Evolutionary conservation across 192 early-diverging fungal species (phyloP).

Genomic region (Coemansia sp.): DNA sequence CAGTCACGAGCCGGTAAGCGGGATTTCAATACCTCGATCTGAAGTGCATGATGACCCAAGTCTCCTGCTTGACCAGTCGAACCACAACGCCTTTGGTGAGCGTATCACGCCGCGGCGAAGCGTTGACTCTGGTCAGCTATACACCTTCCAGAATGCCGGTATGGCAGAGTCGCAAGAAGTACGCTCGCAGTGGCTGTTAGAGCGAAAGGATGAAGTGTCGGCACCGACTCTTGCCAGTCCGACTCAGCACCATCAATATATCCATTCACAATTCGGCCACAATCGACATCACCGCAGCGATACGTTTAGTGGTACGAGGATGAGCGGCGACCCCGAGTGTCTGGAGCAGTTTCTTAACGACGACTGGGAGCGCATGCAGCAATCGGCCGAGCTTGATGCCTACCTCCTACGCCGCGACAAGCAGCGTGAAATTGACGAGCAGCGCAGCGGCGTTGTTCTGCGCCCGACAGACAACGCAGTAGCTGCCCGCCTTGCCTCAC

Average conservation of each 20-base stretch:
- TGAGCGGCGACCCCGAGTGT: conserved; percentile 26
- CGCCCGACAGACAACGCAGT: conserved; percentile 74
- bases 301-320: conserved; percentile 34
- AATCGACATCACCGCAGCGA: conserved; percentile 22
- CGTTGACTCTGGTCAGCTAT: conserved; percentile 1
- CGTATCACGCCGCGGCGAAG: background rate
- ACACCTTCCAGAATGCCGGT: background rate
- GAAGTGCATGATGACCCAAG: background rate
- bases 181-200: background rate
- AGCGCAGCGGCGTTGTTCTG: conserved; percentile 57
- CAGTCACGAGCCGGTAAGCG: background rate
- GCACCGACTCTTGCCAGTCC: background rate
- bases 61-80: background rate
- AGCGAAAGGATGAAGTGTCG: background rate
- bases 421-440: conserved; percentile 19
- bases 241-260: background rate
- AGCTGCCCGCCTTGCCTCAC: conserved; percentile 84
- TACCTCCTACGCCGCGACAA: conserved; percentile 15
- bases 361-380: conserved; percentile 52
- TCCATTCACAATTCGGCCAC: background rate
- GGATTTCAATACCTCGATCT: background rate
- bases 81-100: background rate
- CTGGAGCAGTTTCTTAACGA: conserved; percentile 42
- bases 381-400: conserved; percentile 23
- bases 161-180: background rate